Evolutionary conservation across 148 eudicot species (phyloP).

Genomic region (Persicaria maculosa): DNA sequence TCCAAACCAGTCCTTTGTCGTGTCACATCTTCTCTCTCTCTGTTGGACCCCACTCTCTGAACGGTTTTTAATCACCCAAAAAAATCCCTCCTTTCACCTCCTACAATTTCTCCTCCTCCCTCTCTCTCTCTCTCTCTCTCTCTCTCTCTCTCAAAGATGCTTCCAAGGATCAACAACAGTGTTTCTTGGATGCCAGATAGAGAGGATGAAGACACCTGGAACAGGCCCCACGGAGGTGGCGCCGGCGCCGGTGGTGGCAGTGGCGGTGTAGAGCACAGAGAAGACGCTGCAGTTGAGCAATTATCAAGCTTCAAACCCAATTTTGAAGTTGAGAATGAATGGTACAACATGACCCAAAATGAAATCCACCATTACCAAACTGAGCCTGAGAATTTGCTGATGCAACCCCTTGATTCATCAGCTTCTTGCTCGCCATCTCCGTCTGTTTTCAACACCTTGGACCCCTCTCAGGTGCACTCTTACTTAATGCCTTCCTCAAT

Average conservation of each 20-base stretch:
- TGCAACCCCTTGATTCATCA: slow-evolving; percentile 59
- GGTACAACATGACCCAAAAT: slow-evolving; percentile 30
- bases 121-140: slow-evolving; percentile 1
- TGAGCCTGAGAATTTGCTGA: slow-evolving; percentile 27
- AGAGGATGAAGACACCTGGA: slow-evolving; percentile 14
- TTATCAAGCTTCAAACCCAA: slow-evolving; percentile 47
- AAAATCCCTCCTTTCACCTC: background rate
- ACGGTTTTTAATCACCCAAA: slow-evolving; percentile 12
- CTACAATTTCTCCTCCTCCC: background rate
- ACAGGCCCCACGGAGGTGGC: slow-evolving; percentile 10
- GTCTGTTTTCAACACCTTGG: slow-evolving; percentile 38
- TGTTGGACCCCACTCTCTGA: slow-evolving; percentile 10
- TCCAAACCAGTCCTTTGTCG: slow-evolving; percentile 1
- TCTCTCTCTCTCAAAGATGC: slow-evolving; percentile 20
- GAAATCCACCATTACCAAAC: slow-evolving; percentile 24
- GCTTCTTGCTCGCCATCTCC: slow-evolving; percentile 78
- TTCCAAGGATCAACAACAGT: slow-evolving; percentile 24
- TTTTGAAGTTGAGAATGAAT: slow-evolving; percentile 54
- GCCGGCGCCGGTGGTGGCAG: slow-evolving; percentile 22
- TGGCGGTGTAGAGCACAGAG: slow-evolving; percentile 14
- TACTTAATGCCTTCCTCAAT: background rate
- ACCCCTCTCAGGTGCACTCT: background rate
- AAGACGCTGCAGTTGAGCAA: background rate
- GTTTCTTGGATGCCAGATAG: slow-evolving; percentile 33
- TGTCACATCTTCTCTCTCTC: slow-evolving; percentile 13